phyloP scores from a whole-genome alignment of 169 alveolate species.

The Blepharisma undulans region DNA sequence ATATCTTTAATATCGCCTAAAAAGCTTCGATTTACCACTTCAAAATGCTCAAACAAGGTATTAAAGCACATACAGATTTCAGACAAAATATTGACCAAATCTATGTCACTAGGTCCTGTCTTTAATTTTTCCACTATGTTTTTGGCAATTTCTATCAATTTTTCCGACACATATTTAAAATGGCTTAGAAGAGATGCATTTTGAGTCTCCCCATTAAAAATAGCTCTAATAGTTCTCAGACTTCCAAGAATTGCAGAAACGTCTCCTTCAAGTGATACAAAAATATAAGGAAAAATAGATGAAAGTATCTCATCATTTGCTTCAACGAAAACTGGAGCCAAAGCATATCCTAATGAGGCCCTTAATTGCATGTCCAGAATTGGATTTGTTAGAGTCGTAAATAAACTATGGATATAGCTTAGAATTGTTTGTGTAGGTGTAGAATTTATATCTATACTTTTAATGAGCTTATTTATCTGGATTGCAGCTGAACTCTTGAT shows the following conservation, averaged over 20 bases:
- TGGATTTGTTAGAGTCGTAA: neutral
- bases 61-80: neutral
- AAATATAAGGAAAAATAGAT: neutral
- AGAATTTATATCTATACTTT: neutral
- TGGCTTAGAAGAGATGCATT: neutral
- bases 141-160: neutral
- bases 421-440: neutral
- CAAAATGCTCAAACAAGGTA: neutral
- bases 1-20: slow-evolving; percentile 17
- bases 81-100: neutral
- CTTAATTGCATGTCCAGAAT: neutral
- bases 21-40: neutral
- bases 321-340: neutral
- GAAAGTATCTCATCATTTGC: neutral
- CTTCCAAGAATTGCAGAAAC: neutral
- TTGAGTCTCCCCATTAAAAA: neutral
- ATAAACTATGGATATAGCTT: neutral
- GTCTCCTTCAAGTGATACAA: neutral
- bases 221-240: neutral
- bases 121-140: neutral
- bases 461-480: neutral
- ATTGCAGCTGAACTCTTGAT: slow-evolving; percentile 10
- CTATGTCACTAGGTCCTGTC: neutral
- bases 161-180: neutral
- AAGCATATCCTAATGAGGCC: neutral